Conservation (phyloP, 352 stramenopile species). For the Phytophthora cajani region DNA sequence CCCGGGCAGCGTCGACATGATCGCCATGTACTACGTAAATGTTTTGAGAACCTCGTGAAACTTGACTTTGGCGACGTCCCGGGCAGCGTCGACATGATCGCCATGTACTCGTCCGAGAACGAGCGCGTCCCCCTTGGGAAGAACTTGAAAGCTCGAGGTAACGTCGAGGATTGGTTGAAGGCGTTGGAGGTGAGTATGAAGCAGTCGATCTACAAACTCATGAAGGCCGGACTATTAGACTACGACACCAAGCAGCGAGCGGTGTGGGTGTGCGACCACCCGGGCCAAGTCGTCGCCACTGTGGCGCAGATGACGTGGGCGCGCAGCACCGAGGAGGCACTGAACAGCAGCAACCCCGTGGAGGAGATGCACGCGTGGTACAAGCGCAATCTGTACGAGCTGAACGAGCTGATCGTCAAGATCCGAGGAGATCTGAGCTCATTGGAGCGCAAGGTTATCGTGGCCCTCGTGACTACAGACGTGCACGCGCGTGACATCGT, state of each 20-base stretch:
- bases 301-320: slow-evolving; percentile 95
- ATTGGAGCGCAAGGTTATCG: slow-evolving; percentile 92
- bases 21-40: slow-evolving; percentile 96
- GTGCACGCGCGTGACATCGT: slow-evolving; percentile 93
- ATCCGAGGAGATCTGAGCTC: slow-evolving; percentile 90
- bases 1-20: slow-evolving; percentile 90
- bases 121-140: slow-evolving; percentile 90
- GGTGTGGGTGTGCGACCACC: slow-evolving; percentile 91
- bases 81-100: slow-evolving; percentile 92
- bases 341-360: slow-evolving; percentile 48
- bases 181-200: slow-evolving; percentile 92
- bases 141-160: slow-evolving; percentile 93
- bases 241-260: slow-evolving; percentile 87
- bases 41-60: slow-evolving; percentile 92
- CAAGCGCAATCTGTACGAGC: slow-evolving; percentile 76
- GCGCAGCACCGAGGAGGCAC: slow-evolving; percentile 85
- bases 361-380: slow-evolving; percentile 77
- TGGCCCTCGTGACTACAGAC: slow-evolving; percentile 93
- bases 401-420: slow-evolving; percentile 93
- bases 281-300: slow-evolving; percentile 93
- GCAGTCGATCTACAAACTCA: slow-evolving; percentile 90
- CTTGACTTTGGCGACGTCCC: slow-evolving; percentile 82
- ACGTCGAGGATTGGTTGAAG: slow-evolving; percentile 90
- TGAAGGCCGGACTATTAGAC: slow-evolving; percentile 92
- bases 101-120: slow-evolving; percentile 93